Evolutionary conservation across 192 early-diverging fungal species (phyloP), one percentile per base, ranked within the genome.

Genomic region (Chytriomyces sp.): DNA sequence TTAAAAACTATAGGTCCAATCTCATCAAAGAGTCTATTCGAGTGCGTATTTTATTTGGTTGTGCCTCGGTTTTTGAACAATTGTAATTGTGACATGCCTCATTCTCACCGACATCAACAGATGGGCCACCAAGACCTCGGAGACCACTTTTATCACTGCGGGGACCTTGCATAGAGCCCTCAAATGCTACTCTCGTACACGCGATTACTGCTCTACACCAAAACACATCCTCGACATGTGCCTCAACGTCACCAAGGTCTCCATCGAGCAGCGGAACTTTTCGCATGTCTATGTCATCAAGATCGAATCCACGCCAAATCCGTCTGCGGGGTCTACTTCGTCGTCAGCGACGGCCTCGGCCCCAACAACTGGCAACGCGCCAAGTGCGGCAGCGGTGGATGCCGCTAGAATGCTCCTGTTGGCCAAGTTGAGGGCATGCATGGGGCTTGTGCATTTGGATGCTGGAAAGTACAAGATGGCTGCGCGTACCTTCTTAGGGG

Each of bases 11-110:
- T 76, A 92, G 92, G 58, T 82, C 72, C 53, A 93, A 91, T 59
- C 72, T 88, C 59, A 89, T 93, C 75, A 95, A 93, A 69, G 93
- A 95, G 82, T 89, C 86, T 75, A 93, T 95, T 58, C 78, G 93
- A 62, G 93, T 93, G 82, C 39, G 81, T 34, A 22, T 25, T 28
- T 34, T 22, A 28, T 70, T 28, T 25, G 30, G 60, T 10, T n/a
- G n/a, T n/a, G n/a, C n/a, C n/a, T n/a, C n/a, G n/a, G n/a, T n/a
- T n/a, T n/a, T n/a, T 33, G 22, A 33, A 39, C 26, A 38, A 25
- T 32, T 72, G 63, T 22, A 70, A 17, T 10, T 30, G 37, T 44
- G n/a, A 26, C 7, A 10, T 34, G 39, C 14, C n/a, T 5, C n/a
- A n/a, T 41, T 41, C 14, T 12, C 17, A 44, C 49, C 3, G 12